Percentiles rank a stretch among this genome's conserved stretches.
These are phyloP conservation scores for Maudiozyma barnettii DNA, from an alignment of 805 yeast genomes.

Conservation along the genomic window DNA sequence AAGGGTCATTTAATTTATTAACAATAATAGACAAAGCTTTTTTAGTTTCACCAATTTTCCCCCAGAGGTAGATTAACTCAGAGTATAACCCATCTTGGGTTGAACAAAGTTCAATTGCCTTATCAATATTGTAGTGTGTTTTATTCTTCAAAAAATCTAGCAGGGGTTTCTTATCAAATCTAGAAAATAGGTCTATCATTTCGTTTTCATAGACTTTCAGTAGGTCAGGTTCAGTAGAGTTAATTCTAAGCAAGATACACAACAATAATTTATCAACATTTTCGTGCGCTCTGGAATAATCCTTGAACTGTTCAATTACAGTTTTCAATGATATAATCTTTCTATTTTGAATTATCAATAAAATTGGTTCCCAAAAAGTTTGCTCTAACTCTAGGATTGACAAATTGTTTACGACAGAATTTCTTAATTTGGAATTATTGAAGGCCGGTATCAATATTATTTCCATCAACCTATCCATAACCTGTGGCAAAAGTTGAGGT, in stretches of 20 bases:
- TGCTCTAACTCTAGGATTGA: slow-evolving; percentile 28
- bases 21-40: slow-evolving; percentile 71
- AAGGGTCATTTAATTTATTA: slow-evolving; percentile 68
- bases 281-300: slow-evolving; percentile 10
- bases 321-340: slow-evolving; percentile 52
- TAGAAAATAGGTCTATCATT: slow-evolving; percentile 54
- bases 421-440: slow-evolving; percentile 27
- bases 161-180: slow-evolving; percentile 44
- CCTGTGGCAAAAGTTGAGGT: slow-evolving; percentile 47
- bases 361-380: slow-evolving; percentile 37
- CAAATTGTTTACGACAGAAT: slow-evolving; percentile 12
- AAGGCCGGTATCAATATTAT: slow-evolving; percentile 37
- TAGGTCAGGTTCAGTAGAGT: slow-evolving; percentile 44
- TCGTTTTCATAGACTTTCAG: slow-evolving; percentile 55
- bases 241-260: slow-evolving; percentile 55
- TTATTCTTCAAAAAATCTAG: slow-evolving; percentile 52
- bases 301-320: slow-evolving; percentile 40
- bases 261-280: slow-evolving; percentile 44
- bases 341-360: slow-evolving; percentile 50
- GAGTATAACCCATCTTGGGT: slow-evolving; percentile 37
- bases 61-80: slow-evolving; percentile 74
- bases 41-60: slow-evolving; percentile 70
- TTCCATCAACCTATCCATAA: slow-evolving; percentile 40
- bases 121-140: slow-evolving; percentile 55
- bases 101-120: slow-evolving; percentile 56